Conservation (phyloP, 305 asterid genomes). For the Plantago lanceolata region DNA sequence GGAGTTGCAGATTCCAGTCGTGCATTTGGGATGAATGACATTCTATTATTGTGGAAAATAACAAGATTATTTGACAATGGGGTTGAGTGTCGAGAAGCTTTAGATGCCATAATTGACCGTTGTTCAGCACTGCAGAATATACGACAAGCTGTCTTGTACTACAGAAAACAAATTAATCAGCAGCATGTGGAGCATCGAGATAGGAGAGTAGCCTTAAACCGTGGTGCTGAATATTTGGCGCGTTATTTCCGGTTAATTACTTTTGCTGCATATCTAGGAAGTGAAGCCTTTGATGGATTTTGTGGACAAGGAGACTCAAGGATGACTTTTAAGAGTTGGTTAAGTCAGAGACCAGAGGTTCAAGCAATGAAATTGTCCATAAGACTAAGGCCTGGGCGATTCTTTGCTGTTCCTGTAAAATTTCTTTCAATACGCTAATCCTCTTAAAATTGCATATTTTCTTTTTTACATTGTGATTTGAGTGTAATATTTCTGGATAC, state of each 20-base stretch:
- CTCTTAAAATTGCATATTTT: conserved; percentile 28
- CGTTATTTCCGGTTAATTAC: conserved; percentile 96
- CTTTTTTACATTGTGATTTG: conserved; percentile 35
- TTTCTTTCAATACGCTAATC: conserved; percentile 31
- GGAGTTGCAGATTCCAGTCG: conserved; percentile 44
- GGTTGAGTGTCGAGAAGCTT: conserved; percentile 93
- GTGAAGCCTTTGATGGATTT: conserved; percentile 95
- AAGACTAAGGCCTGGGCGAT: conserved; percentile 90
- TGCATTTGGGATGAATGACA: conserved; percentile 94
- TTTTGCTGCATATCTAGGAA: conserved; percentile 97
- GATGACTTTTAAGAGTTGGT: conserved; percentile 89
- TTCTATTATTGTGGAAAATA: conserved; percentile 82
- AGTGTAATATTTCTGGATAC: conserved; percentile 35
- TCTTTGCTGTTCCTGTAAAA: conserved; percentile 90
- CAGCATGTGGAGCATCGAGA: conserved; percentile 97
- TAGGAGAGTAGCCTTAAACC: conserved; percentile 89
- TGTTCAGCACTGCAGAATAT: conserved; percentile 96
- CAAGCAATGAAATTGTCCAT: conserved; percentile 99
- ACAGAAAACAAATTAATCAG: conserved; percentile 82
- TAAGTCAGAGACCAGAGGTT: conserved; percentile 90
- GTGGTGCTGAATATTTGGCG: conserved; percentile 99
- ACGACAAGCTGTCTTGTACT: conserved; percentile 96
- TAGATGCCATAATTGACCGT: conserved; percentile 87
- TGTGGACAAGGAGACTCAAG: conserved; percentile 74
- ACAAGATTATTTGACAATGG: conserved; percentile 97